Conservation (phyloP, 257 asterid species). For the Solanum chaucha region DNA sequence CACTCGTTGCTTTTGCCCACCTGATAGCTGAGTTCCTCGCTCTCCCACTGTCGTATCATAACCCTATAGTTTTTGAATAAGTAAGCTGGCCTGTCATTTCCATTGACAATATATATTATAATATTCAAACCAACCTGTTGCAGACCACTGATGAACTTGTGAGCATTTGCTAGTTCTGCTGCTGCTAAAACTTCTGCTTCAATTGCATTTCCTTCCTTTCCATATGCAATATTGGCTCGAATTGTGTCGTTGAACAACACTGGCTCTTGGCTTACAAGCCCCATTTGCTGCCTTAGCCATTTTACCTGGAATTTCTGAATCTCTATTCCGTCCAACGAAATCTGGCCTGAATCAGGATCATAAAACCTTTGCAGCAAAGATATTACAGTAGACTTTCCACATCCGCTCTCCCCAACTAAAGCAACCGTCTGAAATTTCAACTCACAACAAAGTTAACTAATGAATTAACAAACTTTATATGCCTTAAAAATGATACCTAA, state of each 20-base stretch:
- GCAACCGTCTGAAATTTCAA: conserved; percentile 62
- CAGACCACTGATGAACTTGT: conserved; percentile 73
- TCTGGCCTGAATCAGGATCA: conserved; percentile 62
- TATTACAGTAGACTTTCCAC: conserved; percentile 85
- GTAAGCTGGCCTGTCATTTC: background rate
- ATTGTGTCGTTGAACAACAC: conserved; percentile 65
- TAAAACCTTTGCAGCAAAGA: conserved; percentile 71
- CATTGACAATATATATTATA: background rate
- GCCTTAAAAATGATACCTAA: background rate
- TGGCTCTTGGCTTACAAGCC: conserved; percentile 93
- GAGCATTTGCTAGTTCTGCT: conserved; percentile 81
- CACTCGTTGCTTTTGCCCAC: conserved; percentile 94
- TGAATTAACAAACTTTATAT: background rate
- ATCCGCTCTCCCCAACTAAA: conserved; percentile 90
- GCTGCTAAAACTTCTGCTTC: conserved; percentile 77
- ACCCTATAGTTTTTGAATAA: conserved; percentile 21
- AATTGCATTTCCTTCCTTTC: conserved; percentile 65
- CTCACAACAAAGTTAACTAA: background rate
- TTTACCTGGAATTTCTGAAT: conserved; percentile 57
- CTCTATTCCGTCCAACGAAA: conserved; percentile 69
- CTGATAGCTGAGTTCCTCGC: conserved; percentile 69
- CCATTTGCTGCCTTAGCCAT: conserved; percentile 93
- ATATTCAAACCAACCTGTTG: conserved; percentile 19
- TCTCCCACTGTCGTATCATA: conserved; percentile 80
- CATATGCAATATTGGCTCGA: conserved; percentile 77